These are phyloP conservation scores for Nevesoporus exiguus DNA, from an alignment of 768 basidiomycete genomes.

Conservation along the genomic window DNA sequence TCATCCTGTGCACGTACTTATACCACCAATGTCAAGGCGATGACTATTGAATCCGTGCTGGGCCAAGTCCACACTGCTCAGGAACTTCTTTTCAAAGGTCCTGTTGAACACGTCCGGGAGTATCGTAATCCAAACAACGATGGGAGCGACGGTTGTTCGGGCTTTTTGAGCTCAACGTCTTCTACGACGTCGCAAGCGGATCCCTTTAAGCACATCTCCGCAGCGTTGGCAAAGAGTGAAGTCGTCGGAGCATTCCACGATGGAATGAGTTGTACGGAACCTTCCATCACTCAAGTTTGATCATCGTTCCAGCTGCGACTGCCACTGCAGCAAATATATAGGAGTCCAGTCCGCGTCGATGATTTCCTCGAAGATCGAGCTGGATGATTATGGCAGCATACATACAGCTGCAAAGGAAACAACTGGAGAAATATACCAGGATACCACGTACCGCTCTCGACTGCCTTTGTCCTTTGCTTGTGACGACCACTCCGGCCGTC, in stretches of 20 bases:
- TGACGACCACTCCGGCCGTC: neutral
- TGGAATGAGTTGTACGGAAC: neutral
- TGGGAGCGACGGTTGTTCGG: constrained; percentile 8
- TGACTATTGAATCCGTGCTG: constrained; percentile 60
- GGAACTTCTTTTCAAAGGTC: constrained; percentile 47
- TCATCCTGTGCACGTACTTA: neutral
- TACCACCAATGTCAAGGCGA: constrained; percentile 34
- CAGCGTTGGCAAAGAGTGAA: neutral
- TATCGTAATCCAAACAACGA: constrained; percentile 55
- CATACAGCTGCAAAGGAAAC: too few species aligned
- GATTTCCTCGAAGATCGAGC: too few species aligned
- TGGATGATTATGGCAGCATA: too few species aligned
- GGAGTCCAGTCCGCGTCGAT: too few species aligned
- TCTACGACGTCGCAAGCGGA: too few species aligned
- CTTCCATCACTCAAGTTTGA: neutral
- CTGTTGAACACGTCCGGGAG: constrained; percentile 62
- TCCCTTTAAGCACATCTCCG: too few species aligned
- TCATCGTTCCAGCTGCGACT: too few species aligned
- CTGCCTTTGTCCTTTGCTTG: constrained; percentile 39
- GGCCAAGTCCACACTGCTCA: constrained; percentile 57
- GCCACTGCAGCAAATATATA: too few species aligned
- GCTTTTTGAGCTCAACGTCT: constrained; percentile 29
- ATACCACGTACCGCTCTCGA: constrained; percentile 50
- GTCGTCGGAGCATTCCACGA: neutral
- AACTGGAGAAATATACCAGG: constrained; percentile 3